Evolutionary conservation across 2,329 filamentous ascomycete genomes (phyloP).

Genomic region (Beauveria australis): DNA sequence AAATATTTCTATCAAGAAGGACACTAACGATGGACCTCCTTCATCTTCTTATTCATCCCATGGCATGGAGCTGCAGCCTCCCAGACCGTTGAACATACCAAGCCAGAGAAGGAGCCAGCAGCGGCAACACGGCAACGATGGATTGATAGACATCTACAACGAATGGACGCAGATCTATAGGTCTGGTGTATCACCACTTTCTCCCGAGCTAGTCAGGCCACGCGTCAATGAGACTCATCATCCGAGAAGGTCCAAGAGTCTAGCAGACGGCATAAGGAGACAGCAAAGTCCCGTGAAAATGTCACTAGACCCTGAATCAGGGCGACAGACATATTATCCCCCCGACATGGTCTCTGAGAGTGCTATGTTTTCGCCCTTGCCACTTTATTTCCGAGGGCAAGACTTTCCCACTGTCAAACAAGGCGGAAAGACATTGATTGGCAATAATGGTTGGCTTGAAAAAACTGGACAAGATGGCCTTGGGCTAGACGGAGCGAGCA

Average conservation of each 20-base stretch:
- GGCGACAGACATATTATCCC: constrained; percentile 9
- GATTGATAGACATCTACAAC: constrained; percentile 18
- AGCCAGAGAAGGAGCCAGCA: constrained; percentile 9
- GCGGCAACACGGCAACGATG: constrained; percentile 14
- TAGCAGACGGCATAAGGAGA: constrained; percentile 16
- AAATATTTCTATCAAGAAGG: constrained; percentile 8
- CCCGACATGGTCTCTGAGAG: constrained; percentile 15
- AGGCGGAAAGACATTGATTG: constrained; percentile 44
- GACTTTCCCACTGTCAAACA: constrained; percentile 30
- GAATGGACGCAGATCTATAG: constrained; percentile 19
- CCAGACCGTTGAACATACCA: constrained; percentile 17
- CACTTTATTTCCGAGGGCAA: constrained; percentile 33
- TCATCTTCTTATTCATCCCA: constrained; percentile 21
- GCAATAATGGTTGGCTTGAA: constrained; percentile 50
- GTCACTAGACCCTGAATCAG: constrained; percentile 11
- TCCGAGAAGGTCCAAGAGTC: constrained; percentile 23
- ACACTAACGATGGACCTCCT: constrained; percentile 14
- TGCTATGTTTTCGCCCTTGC: constrained; percentile 33
- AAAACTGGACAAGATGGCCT: constrained; percentile 24
- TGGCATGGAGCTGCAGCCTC: constrained; percentile 12
- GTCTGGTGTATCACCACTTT: constrained; percentile 13
- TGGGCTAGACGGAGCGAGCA: constrained; percentile 17
- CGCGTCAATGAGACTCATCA: constrained; percentile 15
- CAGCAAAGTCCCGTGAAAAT: neutral
- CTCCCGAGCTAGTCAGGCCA: constrained; percentile 12